Base-by-base conservation (phyloP, 495 filamentous ascomycete species). In the Hyaloscypha variabilis region DNA sequence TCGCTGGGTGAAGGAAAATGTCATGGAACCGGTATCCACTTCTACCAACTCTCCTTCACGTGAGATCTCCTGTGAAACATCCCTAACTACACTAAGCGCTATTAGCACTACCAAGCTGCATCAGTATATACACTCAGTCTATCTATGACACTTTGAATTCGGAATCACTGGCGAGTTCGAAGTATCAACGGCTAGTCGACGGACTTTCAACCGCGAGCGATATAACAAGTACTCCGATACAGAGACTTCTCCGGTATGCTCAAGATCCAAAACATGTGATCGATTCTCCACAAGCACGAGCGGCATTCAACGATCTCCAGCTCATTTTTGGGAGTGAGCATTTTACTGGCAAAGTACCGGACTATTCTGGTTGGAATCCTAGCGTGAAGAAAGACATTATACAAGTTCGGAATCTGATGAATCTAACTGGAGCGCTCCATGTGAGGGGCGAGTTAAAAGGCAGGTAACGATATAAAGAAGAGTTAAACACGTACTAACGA, bases 401-500 rank as follows among this genome's bases (percentile, higher is more conserved):
- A 30, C 52, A 31, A 28, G 24, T 64, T 25, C 62, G 62, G 23
- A 64, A 64, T 58, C 21, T 58, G 25, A 64, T 64, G 52, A 64
- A 64, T 21, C 1, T 64, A 21, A 58, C 52, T 52, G 31, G 46
- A 64, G 25, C 19, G 39, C 52, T 64, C 34, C 13, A 13, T 26
- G 21, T 62, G 26, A 36, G 30, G 23, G 28, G 30, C 13, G 24
- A 53, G 11, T 11, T 13, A 23, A 29, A 49, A 11, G 21, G 58
- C 25, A 60, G 8, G 58, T 60, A 2, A 49, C 30, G 30, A 4
- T 34, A 34, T 34, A 34, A 4, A 34, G 30, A 34, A 34, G 30
- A 34, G 11, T 11, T 34, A 11, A 34, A 4, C 11, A 34, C 11
- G 30, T 34, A 34, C 30, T 34, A 34, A 34, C 11, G 11, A 34